A percentile compares a stretch with the other conserved stretches of the same genome.
These are phyloP conservation scores for Chaetomiaceae sp. DNA, from an alignment of 2,329 filamentous ascomycete genomes.

Conservation along the genomic window DNA sequence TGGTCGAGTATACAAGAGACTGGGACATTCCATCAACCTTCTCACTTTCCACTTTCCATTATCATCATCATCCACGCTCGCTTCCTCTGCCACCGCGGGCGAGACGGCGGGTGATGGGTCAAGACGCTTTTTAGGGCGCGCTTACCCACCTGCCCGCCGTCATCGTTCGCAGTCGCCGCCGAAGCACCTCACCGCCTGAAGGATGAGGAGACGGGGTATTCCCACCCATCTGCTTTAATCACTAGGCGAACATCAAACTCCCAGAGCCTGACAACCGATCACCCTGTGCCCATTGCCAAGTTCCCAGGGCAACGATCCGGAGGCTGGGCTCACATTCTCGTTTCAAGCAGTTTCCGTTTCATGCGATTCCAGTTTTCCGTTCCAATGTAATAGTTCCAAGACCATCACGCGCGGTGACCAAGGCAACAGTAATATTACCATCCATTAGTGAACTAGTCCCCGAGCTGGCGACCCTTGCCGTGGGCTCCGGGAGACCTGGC, in stretches of 20 bases:
- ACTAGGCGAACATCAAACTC: not conserved
- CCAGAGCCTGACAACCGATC: not conserved
- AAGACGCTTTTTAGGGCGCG: not conserved
- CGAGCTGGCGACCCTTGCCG: conserved; percentile 3
- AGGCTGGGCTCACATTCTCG: not conserved
- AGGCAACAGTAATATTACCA: not conserved
- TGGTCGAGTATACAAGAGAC: not conserved
- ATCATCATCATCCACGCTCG: not conserved
- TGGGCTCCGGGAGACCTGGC: not conserved
- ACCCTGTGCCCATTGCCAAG: not conserved
- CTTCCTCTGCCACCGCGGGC: not conserved
- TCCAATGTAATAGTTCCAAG: not conserved
- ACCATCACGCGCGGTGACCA: not conserved
- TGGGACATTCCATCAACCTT: not conserved
- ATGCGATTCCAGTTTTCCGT: too few relatives aligned
- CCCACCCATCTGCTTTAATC: not conserved
- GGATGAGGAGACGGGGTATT: not conserved
- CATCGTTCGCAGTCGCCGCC: not conserved
- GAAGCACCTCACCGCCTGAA: not conserved
- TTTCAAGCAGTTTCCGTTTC: not conserved
- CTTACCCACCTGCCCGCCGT: not conserved
- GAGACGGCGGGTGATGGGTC: not conserved
- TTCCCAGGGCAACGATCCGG: not conserved
- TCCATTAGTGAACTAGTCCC: not conserved
- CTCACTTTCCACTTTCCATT: not conserved